Base-by-base conservation (phyloP, 352 stramenopile species). In the Pythium folliculosum region DNA sequence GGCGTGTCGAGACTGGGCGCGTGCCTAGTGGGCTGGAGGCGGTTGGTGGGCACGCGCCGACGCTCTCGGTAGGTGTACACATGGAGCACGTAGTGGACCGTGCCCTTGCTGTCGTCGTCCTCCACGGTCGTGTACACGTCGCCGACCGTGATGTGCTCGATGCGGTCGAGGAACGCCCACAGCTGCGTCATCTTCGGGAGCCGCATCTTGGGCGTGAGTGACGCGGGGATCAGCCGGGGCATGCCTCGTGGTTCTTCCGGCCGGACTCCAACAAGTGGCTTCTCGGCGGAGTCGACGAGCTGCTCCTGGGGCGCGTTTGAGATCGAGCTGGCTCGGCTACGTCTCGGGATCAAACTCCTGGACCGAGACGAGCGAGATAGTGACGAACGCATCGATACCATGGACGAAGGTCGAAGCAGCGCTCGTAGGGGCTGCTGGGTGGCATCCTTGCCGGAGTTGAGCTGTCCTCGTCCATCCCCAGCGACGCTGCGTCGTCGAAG, bases 101-200 rank as follows among this genome's bases (percentile, higher is more conserved):
- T 65, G 7, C 59, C 56, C 5, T 27, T 62, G 38, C 45, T 50
- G 38, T 73, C 66, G 25, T 72, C 65, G 53, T 88, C 82, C 4
- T 87, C 78, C 14, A 67, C 64, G 53, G 76, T 70, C 19, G 81
- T 66, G 16, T 65, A 65, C n/a, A 87, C 65, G 35, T 80, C 73
- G 60, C 75, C 74, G 55, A 91, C 88, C 37, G 74, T 70, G 30
- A 91, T 76, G 52, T 40, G 74, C 71, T 91, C 82, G 43, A 91
- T 86, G 27, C 80, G 72, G 45, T 77, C 77, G 5, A 91, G 71
- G 56, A 87, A 87, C 8, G 81, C 64, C 62, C 78, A 81, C 62
- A 88, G 75, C 58, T 82, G 75, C 1, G 66, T 78, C 23, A 79
- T 76, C 32, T 78, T 78, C 19, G 82, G 81, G 30, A 90, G 63